Evolutionary conservation across 1,139 yeast genomes (phyloP).

Genomic region (Eremothecium cymbalariae): DNA sequence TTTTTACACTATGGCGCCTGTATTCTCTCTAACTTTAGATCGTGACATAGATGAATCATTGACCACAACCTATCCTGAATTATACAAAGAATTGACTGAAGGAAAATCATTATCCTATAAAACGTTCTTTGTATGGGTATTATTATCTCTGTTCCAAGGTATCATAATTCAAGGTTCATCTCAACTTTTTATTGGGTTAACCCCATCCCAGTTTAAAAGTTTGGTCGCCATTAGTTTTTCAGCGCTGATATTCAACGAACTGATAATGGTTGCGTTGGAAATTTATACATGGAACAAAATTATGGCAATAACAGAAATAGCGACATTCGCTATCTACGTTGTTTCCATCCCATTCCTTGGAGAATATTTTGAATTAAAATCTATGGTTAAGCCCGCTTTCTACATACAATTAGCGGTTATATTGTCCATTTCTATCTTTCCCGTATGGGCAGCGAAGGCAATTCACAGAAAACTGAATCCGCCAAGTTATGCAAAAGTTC

Average conservation of each 20-base stretch:
- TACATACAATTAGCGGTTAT: constrained; percentile 64
- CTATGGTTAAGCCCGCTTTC: constrained; percentile 51
- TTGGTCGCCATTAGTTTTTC: constrained; percentile 85
- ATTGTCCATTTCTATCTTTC: constrained; percentile 64
- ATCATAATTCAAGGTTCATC: constrained; percentile 68
- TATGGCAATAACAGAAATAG: constrained; percentile 66
- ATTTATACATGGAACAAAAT: constrained; percentile 81
- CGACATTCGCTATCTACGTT: constrained; percentile 60
- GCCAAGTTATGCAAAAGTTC: constrained; percentile 97
- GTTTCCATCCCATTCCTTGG: constrained; percentile 72
- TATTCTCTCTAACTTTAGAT: constrained; percentile 84
- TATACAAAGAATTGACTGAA: constrained; percentile 82
- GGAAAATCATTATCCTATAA: constrained; percentile 80
- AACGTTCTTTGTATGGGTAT: constrained; percentile 88
- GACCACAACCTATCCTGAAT: constrained; percentile 86
- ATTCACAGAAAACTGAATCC: constrained; percentile 73
- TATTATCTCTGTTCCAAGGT: constrained; percentile 85
- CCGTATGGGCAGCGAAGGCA: constrained; percentile 81
- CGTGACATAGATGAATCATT: constrained; percentile 85
- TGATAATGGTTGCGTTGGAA: constrained; percentile 88
- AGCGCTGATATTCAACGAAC: constrained; percentile 72
- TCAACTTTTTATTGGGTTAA: constrained; percentile 66
- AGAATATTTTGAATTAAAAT: constrained; percentile 73
- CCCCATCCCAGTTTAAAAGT: constrained; percentile 44
- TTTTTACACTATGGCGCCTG: constrained; percentile 96